Evolutionary conservation across 768 basidiomycete species (phyloP), one percentile per base, ranked within the genome.

Genomic region (Lactifluus volemus): DNA sequence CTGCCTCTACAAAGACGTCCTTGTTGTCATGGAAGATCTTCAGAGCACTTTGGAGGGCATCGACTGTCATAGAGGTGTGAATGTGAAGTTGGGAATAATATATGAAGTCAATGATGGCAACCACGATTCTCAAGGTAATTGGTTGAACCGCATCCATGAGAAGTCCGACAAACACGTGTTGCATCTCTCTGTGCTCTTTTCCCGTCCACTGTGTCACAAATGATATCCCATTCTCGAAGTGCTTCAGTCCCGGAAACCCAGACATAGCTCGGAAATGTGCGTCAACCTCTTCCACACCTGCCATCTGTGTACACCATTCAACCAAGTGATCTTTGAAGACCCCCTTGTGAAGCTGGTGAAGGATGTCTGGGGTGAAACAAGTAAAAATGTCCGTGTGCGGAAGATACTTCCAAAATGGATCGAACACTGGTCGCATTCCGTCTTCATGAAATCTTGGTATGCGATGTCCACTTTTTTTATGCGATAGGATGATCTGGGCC

Each of bases 341-440:
- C 3, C 66, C 66, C 21, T 68, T 61, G n/a, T 55, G 50, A 0
- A 68, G 51, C 47, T 68, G 66, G 49, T 69, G 68, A 2, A 68
- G 63, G 41, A 67, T 54, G 39, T 69, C 68, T 1, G 67, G 65
- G 0, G 56, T 59, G 9, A 70, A 58, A 11, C 51, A 34, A 8
- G 17, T 5, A 41, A 67, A 62, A 7, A 70, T 69, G 47, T 70
- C 41, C 1, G 44, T 25, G 32, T 61, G 55, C 1, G 59, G 67
- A 12, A 67, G 54, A 3, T 56, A 32, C 0, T 19, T 47, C 65
- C 67, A 70, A 54, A 69, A 69, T 1, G 68, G 67, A 2, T 60
- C 8, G 8, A 8, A 30, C 12, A 49, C 29, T n/a, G 49, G 32
- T 2, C 17, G 10, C 8, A 49, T 19, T 4, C 49, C 49, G 8